Evolutionary conservation across 2,329 filamentous ascomycete genomes (phyloP), one percentile per base, ranked within the genome.

Genomic region (Ophiostoma quercus): DNA sequence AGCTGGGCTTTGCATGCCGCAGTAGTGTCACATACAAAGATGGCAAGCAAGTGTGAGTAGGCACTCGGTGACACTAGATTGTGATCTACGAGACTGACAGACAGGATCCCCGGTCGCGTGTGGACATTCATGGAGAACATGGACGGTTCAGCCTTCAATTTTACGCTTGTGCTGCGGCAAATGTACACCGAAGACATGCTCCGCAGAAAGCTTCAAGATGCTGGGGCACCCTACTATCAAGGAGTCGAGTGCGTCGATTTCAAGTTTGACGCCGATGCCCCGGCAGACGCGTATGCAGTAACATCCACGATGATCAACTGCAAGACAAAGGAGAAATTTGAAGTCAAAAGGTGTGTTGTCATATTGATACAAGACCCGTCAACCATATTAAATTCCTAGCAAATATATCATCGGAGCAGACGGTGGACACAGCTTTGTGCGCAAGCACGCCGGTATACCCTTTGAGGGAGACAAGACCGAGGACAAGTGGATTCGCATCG

Each of bases 261-360:
- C 37, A 72, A 77, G 1, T 67, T 83, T 8, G 76, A 82, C 68
- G 47, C 25, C 19, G 88, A 89, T 81, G 92, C 94, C 0, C 94
- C 97, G 83, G 94, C 93, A 3, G 98, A 98, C 83, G 87, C 90
- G 75, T 89, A 94, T 81, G 92, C 93, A 9, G 97, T 94, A 79
- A 87, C 96, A 71, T 90, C 98, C 0, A 94, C 94, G 0, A 82
- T 91, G 73, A 77, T 97, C 77, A 92, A 92, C 76, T 87, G 90
- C 76, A 90, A 92, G 2, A 97, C 94, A 0, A 88, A 89, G 79
- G 92, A 97, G 80, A 66, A 60, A 12, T 71, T 71, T 25, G 29
- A 12, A 1, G 92, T 97, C 78, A 97, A 95, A 86, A 73, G 71
- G 72, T 72, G 5, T 0, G 34, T 37, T 7, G 9, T 29, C 11